These are phyloP conservation scores for Rutidosis leptorrhynchoides DNA, from an alignment of 129 eudicot species.

Conservation along the genomic window DNA sequence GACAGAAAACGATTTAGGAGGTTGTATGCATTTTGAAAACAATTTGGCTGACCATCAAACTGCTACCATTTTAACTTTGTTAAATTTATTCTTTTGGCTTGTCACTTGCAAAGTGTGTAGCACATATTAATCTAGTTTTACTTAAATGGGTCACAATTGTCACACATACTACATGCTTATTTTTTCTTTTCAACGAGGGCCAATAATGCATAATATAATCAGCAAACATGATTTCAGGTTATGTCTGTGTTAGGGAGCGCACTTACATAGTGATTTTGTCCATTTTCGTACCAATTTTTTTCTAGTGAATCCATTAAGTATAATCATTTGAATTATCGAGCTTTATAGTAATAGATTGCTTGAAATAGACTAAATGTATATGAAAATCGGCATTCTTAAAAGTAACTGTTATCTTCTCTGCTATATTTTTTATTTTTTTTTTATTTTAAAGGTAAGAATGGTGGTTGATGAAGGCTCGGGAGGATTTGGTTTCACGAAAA, in stretches of 20 bases:
- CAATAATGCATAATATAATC: not conserved
- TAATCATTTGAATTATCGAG: no score
- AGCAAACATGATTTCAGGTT: not conserved
- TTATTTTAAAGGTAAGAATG: conserved; percentile 67
- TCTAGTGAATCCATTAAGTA: not conserved
- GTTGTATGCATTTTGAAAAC: no score
- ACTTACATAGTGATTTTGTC: not conserved
- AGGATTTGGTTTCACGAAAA: conserved; percentile 82
- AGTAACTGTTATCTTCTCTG: not conserved
- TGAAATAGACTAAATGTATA: not conserved
- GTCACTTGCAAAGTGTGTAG: no score
- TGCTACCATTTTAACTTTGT: no score
- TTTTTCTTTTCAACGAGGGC: not conserved
- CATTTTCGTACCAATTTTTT: not conserved
- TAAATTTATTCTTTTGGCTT: no score
- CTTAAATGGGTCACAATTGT: no score
- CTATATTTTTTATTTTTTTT: conserved; percentile 17
- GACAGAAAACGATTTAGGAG: no score
- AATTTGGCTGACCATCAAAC: no score
- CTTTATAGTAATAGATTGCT: no score
- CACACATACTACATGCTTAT: not conserved
- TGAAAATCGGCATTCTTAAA: no score
- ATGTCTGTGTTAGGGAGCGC: not conserved
- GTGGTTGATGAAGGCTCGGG: conserved; percentile 65
- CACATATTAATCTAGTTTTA: no score